A percentile compares a stretch with the other conserved stretches of the same genome.
Conservation (phyloP, 768 basidiomycete genomes). For the Paxillus ammoniavirescens region DNA sequence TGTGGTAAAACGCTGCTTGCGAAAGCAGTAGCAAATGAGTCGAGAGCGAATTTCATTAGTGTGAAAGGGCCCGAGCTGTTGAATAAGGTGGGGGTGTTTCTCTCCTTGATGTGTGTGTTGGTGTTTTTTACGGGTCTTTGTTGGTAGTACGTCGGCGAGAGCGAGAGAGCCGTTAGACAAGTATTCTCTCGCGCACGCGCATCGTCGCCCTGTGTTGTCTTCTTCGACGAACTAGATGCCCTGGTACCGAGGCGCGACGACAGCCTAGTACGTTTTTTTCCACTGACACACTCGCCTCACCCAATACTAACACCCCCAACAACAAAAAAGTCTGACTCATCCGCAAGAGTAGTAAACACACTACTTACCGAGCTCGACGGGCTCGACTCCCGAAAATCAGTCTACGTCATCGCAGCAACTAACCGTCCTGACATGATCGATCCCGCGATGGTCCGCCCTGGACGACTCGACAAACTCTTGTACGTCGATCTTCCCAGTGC, state of each 20-base stretch:
- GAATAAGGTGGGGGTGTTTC: constrained; percentile 71
- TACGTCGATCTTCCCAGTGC: constrained; percentile 85
- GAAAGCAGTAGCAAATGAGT: constrained; percentile 97
- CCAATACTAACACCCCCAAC: background rate
- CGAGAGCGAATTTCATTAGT: constrained; percentile 93
- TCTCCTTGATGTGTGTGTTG: background rate
- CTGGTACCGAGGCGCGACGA: constrained; percentile 90
- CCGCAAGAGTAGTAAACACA: constrained; percentile 87
- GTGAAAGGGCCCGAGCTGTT: constrained; percentile 96
- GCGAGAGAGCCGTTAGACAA: constrained; percentile 91
- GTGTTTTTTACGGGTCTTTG: background rate
- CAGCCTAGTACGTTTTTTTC: constrained; percentile 57
- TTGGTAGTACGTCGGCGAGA: constrained; percentile 91
- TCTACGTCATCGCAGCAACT: constrained; percentile 93
- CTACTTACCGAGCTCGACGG: constrained; percentile 93
- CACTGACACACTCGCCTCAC: background rate
- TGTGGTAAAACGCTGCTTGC: constrained; percentile 98
- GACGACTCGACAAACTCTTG: constrained; percentile 88
- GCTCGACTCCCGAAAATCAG: constrained; percentile 78
- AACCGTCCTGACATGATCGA: constrained; percentile 98
- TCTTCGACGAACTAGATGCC: constrained; percentile 94
- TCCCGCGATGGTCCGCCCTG: constrained; percentile 97
- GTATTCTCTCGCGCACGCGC: constrained; percentile 93
- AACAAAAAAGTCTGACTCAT: constrained; percentile 76
- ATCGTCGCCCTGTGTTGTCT: constrained; percentile 91